Percentiles rank a stretch among this genome's conserved stretches.
Evolutionary conservation across 441 rosid genomes (phyloP).

Genomic region (Pelargonium myrrhifolium): DNA sequence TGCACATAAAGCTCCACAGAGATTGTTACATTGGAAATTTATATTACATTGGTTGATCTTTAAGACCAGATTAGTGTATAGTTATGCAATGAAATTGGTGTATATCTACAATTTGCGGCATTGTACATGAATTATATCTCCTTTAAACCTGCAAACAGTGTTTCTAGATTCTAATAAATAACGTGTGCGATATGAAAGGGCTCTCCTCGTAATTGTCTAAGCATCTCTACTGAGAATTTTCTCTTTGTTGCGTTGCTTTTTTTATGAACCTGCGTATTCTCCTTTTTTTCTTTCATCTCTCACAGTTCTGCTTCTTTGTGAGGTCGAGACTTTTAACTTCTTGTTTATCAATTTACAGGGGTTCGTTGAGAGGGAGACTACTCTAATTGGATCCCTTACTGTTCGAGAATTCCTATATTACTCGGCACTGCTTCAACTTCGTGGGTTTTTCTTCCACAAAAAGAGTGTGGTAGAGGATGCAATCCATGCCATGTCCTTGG

Average conservation of each 20-base stretch:
- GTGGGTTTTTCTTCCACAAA: slow-evolving; percentile 86
- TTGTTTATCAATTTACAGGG: slow-evolving; percentile 46
- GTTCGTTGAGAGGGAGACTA: slow-evolving; percentile 81
- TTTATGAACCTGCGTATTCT: neutral
- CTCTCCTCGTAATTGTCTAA: neutral
- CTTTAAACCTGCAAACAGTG: neutral
- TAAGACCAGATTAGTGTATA: neutral
- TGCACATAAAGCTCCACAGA: neutral
- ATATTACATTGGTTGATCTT: neutral
- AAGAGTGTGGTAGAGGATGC: slow-evolving; percentile 95
- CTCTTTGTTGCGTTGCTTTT: neutral
- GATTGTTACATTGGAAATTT: neutral
- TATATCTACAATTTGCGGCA: neutral
- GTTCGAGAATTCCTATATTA: slow-evolving; percentile 87
- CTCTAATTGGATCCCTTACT: slow-evolving; percentile 82
- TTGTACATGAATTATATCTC: neutral
- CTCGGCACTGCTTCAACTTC: slow-evolving; percentile 94
- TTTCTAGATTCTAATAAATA: neutral
- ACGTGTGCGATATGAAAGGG: neutral
- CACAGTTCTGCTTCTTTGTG: neutral
- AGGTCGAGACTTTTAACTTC: neutral
- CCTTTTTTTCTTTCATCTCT: neutral
- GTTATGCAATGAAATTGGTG: neutral
- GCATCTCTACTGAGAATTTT: neutral
- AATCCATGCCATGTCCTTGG: slow-evolving; percentile 87